phyloP scores from a whole-genome alignment of 2,329 filamentous ascomycete genomes.

The Paracorniculantispora psalliotae region DNA sequence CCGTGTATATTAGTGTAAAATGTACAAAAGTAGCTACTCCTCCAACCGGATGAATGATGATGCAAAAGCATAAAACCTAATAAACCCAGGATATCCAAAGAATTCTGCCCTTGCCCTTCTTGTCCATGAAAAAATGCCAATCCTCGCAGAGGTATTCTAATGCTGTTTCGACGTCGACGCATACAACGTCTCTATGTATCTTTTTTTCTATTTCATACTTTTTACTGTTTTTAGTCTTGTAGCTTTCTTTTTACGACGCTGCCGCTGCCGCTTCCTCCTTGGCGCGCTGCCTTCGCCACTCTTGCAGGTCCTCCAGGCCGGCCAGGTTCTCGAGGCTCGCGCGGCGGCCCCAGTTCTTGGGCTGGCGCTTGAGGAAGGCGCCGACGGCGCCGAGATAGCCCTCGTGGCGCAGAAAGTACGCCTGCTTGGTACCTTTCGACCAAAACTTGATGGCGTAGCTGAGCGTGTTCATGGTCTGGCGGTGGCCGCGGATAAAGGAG shows the following conservation, averaged over 20 bases:
- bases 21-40: conserved; percentile 1
- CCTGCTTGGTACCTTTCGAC: conserved; percentile 89
- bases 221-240: not conserved
- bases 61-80: not conserved
- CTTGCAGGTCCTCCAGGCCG: conserved; percentile 31
- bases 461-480: conserved; percentile 96
- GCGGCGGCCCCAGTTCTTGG: conserved; percentile 82
- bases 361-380: conserved; percentile 87
- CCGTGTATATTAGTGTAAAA: conserved; percentile 10
- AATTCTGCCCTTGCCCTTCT: not conserved
- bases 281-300: conserved; percentile 23
- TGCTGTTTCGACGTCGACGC: not conserved
- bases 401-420: conserved; percentile 92
- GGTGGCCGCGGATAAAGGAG: conserved; percentile 91
- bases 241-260: not conserved
- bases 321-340: conserved; percentile 77
- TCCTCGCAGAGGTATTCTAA: conserved; percentile 6
- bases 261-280: not conserved
- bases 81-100: not conserved
- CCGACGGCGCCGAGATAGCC: conserved; percentile 92
- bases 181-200: not conserved
- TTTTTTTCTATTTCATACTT: not conserved
- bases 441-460: conserved; percentile 97
- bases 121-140: not conserved
- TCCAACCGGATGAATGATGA: not conserved